A percentile compares a stretch with the other conserved stretches of the same genome.
Evolutionary conservation across 2,329 filamentous ascomycete species (phyloP).

Genomic region (Geosmithia putterillii): DNA sequence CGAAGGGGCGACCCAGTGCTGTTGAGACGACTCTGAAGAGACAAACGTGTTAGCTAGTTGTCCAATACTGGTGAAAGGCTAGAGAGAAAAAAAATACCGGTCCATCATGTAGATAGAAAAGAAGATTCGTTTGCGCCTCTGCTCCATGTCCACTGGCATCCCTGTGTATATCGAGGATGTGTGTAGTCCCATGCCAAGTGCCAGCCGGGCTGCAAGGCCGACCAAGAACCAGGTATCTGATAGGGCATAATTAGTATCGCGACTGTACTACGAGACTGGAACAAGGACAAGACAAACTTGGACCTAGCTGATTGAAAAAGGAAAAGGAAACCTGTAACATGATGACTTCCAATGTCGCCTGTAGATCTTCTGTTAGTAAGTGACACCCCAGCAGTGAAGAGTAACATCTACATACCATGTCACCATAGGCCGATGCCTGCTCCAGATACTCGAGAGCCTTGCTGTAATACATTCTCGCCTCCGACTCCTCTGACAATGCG

Average conservation of each 20-base stretch:
- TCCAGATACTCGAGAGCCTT: slow-evolving; percentile 29
- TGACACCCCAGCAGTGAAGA: background rate
- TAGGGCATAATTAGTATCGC: background rate
- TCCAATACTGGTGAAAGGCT: background rate
- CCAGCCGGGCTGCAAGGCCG: slow-evolving; percentile 27
- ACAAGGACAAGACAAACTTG: slow-evolving; percentile 17
- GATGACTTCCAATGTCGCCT: slow-evolving; percentile 28
- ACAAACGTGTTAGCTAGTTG: background rate
- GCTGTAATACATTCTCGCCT: slow-evolving; percentile 27
- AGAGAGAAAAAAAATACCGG: slow-evolving; percentile 10
- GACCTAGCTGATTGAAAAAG: slow-evolving; percentile 33
- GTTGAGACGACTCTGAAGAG: slow-evolving; percentile 26
- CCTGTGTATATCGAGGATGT: slow-evolving; percentile 19
- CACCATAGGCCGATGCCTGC: slow-evolving; percentile 19
- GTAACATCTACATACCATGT: slow-evolving; percentile 18
- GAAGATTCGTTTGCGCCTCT: slow-evolving; percentile 28
- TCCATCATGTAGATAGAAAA: slow-evolving; percentile 38
- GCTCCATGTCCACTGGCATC: slow-evolving; percentile 16
- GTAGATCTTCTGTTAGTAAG: background rate
- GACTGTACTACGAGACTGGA: background rate
- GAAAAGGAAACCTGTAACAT: slow-evolving; percentile 34
- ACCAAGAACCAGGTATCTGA: slow-evolving; percentile 33
- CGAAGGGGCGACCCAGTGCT: slow-evolving; percentile 29
- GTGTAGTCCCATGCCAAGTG: slow-evolving; percentile 29
- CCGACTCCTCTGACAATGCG: slow-evolving; percentile 26